Evolutionary conservation across 331 rosid species (phyloP).

Genomic region (Pyracantha coccinea): DNA sequence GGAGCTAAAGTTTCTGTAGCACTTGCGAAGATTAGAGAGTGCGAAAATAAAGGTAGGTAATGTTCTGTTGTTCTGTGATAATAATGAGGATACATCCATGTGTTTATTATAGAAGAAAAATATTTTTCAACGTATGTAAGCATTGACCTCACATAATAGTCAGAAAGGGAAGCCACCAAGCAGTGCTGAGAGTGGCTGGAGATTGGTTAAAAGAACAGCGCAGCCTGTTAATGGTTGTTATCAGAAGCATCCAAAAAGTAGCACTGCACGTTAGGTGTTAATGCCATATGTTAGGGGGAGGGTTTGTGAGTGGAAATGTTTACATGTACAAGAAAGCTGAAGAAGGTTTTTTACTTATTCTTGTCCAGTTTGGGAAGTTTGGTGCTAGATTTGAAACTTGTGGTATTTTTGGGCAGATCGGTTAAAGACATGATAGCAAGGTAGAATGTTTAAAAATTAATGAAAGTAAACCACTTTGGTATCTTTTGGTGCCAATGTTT

Average conservation of each 20-base stretch:
- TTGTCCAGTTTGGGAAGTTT: neutral
- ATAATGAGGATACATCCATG: neutral
- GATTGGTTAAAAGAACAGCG: neutral
- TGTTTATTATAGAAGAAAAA: neutral
- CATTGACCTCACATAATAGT: neutral
- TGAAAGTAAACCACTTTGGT: neutral
- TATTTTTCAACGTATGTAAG: neutral
- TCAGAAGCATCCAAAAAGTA: neutral
- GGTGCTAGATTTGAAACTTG: neutral
- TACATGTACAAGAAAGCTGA: neutral
- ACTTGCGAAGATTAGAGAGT: constrained; percentile 46
- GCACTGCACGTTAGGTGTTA: no score
- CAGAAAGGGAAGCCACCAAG: neutral
- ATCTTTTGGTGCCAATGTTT: neutral
- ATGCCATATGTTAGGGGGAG: neutral
- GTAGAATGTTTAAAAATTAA: neutral
- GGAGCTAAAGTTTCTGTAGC: constrained; percentile 75
- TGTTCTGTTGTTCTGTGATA: neutral
- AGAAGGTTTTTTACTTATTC: neutral
- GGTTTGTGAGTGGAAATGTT: neutral
- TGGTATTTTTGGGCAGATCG: neutral
- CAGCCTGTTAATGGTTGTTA: neutral
- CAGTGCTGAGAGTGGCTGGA: neutral
- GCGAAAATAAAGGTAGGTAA: constrained; percentile 24
- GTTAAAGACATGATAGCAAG: neutral